Evolutionary conservation across 257 asterid genomes (phyloP).

Genomic region (Penstemon davidsonii): DNA sequence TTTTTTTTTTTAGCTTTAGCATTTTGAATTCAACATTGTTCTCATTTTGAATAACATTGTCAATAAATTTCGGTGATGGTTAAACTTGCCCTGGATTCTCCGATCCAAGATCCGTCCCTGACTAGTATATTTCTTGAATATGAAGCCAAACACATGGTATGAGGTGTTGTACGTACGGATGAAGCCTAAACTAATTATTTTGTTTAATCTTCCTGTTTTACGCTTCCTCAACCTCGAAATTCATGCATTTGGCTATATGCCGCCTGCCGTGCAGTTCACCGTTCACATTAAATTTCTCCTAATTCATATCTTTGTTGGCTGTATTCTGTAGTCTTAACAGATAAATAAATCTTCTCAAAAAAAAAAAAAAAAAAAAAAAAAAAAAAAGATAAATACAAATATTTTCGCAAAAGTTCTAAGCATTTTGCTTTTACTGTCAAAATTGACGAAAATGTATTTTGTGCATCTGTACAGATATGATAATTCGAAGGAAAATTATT

Average conservation of each 20-base stretch:
- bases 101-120: too few species aligned
- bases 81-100: too few species aligned
- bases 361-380: constrained; percentile 16
- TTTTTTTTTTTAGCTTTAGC: too few species aligned
- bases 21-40: too few species aligned
- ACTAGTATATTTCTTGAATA: too few species aligned
- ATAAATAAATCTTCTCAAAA: neutral
- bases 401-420: neutral
- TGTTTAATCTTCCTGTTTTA: too few species aligned
- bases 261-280: neutral
- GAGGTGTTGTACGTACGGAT: constrained; percentile 34
- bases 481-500: too few species aligned
- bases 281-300: neutral
- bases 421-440: too few species aligned
- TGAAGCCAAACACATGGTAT: constrained; percentile 21
- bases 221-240: neutral
- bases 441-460: too few species aligned
- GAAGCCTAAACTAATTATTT: constrained; percentile 22
- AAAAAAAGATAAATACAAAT: neutral
- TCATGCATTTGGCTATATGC: neutral
- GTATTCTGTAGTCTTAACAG: neutral
- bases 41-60: too few species aligned
- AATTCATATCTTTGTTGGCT: neutral
- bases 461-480: too few species aligned
- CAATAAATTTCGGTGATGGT: too few species aligned